phyloP scores from a whole-genome alignment of 495 filamentous ascomycete genomes.

The Podospora didyma region DNA sequence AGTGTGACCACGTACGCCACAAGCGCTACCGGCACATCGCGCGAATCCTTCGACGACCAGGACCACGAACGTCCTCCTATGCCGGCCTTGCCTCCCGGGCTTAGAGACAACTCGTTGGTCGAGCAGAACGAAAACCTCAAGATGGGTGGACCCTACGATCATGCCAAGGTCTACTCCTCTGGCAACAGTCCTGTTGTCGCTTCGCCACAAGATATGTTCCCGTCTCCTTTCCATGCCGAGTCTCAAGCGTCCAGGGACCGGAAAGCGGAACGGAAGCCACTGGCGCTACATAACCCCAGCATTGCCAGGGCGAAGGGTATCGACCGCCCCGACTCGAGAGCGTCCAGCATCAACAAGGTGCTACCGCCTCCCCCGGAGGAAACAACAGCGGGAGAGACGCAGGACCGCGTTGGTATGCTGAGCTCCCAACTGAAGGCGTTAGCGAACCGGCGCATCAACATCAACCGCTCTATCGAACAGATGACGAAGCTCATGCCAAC shows the following conservation, averaged over 20 bases:
- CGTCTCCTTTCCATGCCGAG: slow-evolving; percentile 13
- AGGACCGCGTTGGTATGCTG: slow-evolving; percentile 61
- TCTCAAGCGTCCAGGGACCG: slow-evolving; percentile 16
- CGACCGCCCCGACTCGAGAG: slow-evolving; percentile 22
- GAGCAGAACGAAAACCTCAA: not conserved
- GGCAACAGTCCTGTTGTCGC: slow-evolving; percentile 22
- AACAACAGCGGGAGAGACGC: slow-evolving; percentile 37
- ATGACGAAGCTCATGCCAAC: slow-evolving; percentile 62
- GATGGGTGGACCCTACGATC: no score
- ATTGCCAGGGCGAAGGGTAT: slow-evolving; percentile 11
- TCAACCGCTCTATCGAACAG: slow-evolving; percentile 67
- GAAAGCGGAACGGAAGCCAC: slow-evolving; percentile 2
- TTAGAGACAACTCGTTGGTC: slow-evolving; percentile 8
- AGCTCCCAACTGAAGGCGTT: slow-evolving; percentile 65
- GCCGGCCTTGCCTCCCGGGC: slow-evolving; percentile 23
- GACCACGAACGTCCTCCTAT: slow-evolving; percentile 25
- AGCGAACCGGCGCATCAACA: slow-evolving; percentile 60
- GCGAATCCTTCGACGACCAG: slow-evolving; percentile 44
- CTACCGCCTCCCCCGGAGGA: slow-evolving; percentile 58
- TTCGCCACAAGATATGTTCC: slow-evolving; percentile 23
- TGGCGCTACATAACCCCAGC: slow-evolving; percentile 2
- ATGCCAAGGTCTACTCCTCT: slow-evolving; percentile 2
- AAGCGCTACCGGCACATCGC: slow-evolving; percentile 52
- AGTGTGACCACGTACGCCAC: slow-evolving; percentile 70
- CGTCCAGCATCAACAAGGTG: slow-evolving; percentile 47